phyloP scores from a whole-genome alignment of 2,329 filamentous ascomycete species.

The Paramyrothecium sp. region DNA sequence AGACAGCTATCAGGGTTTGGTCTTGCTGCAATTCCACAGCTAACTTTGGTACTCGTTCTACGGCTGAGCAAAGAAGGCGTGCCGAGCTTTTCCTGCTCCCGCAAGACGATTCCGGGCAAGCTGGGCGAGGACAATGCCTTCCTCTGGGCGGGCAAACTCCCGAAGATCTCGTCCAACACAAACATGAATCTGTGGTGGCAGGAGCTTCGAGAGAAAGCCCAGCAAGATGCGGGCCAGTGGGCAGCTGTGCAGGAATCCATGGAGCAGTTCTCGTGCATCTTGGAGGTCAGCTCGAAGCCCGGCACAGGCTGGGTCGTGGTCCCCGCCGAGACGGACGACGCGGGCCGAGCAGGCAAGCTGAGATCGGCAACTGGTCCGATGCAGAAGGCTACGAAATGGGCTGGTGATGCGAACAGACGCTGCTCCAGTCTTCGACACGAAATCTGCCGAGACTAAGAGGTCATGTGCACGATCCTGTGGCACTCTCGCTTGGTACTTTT shows the following conservation, averaged over 20 bases:
- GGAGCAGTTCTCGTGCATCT: conserved; percentile 15
- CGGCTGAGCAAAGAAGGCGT: conserved; percentile 19
- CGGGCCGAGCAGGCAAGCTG: not conserved
- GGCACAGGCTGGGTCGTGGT: conserved; percentile 12
- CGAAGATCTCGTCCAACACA: not conserved
- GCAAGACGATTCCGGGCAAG: conserved; percentile 6
- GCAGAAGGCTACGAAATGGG: not conserved
- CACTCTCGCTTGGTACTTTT: too few relatives aligned
- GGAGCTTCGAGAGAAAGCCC: conserved; percentile 4
- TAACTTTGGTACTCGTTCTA: too few relatives aligned
- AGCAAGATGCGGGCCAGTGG: conserved; percentile 11
- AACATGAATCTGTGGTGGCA: conserved; percentile 11
- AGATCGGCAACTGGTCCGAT: not conserved
- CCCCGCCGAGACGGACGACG: conserved; percentile 1
- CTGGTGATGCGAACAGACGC: not conserved
- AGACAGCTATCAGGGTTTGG: too few relatives aligned
- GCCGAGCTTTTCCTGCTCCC: conserved; percentile 15
- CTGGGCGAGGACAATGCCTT: conserved; percentile 12
- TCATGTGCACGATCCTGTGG: not conserved
- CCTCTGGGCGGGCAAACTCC: conserved; percentile 11
- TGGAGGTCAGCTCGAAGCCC: conserved; percentile 14
- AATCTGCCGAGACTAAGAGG: not conserved
- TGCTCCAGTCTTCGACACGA: not conserved
- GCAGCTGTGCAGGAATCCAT: conserved; percentile 14
- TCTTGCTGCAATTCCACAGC: too few relatives aligned